Base-by-base conservation (phyloP, 768 basidiomycete genomes). In the Leccinum uliginosum region DNA sequence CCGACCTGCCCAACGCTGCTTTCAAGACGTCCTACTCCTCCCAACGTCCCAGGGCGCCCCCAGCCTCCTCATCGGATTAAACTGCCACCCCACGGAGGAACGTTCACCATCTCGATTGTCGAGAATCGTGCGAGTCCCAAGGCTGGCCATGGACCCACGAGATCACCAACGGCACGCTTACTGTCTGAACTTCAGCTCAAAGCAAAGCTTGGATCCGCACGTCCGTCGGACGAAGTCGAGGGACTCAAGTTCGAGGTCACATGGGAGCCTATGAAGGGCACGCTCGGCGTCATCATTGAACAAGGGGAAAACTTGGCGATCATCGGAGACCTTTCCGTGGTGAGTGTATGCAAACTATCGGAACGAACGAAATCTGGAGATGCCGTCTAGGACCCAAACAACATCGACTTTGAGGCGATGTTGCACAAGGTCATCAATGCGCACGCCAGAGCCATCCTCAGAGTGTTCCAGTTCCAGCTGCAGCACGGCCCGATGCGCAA, bases 221-320 rank as follows among this genome's bases (percentile, higher is more conserved):
- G 75, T 47, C 80, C 86, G 4, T 91, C 89, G 1, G 93, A 95
- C 65, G 81, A 88, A 58, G 82, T 91, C 1, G 85, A 95, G 68
- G 80, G 80, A 45, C 72, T 88, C 46, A 78, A 74, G 29, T 85
- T 94, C 51, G 73, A 80, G n/a, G 84, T 89, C 12, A 76, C 75
- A 52, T 97, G 93, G 93, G 85, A 89, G 64, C 84, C 91, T 3
- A 80, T 83, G 45, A 78, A 80, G 57, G 79, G 80, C 23, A 86
- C 89, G 14, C 74, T 89, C 19, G 89, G 86, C 4, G 80, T 84
- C 21, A 66, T 71, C 21, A 71, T 91, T 29, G 74, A 83, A 23
- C 69, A 74, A 9, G 78, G 79, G 19, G 83, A 83, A 21, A 64
- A 72, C 8, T 65, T 71, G 49, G 65, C 85, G 15, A 66, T 74